Conservation (phyloP, 805 yeast genomes). For the Candida quercuum region DNA sequence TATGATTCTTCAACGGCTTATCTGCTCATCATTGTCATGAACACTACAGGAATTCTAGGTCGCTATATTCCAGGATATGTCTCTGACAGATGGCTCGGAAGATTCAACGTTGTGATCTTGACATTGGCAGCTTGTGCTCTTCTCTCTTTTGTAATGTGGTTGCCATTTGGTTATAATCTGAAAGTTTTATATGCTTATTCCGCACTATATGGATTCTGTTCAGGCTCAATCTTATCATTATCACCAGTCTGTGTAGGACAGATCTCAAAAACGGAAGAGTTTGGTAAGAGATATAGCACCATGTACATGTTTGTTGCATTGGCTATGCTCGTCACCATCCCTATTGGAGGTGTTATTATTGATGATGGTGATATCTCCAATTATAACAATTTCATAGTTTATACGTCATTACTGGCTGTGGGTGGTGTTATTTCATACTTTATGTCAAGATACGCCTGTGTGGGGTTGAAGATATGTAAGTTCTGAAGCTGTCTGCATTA, state of each 20-base stretch:
- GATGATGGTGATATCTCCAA: conserved; percentile 26
- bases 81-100: conserved; percentile 41
- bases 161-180: conserved; percentile 32
- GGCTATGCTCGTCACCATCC: conserved; percentile 41
- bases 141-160: conserved; percentile 35
- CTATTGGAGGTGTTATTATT: conserved; percentile 45
- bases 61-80: conserved; percentile 39
- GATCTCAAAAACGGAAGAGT: conserved; percentile 48
- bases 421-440: conserved; percentile 34
- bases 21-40: conserved; percentile 40
- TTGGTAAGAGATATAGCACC: conserved; percentile 52
- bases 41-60: conserved; percentile 41
- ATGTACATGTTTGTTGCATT: conserved; percentile 55
- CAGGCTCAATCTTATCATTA: conserved; percentile 51
- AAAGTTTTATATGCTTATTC: conserved; percentile 40
- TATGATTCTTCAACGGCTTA: conserved; percentile 37
- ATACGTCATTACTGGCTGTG: conserved; percentile 34
- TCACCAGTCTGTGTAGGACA: conserved; percentile 58
- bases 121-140: conserved; percentile 30
- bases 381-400: conserved; percentile 40
- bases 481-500: too few relatives aligned
- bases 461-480: conserved; percentile 35
- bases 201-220: conserved; percentile 46
- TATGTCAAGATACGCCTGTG: conserved; percentile 35
- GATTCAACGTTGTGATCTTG: conserved; percentile 45